A percentile compares a stretch with the other conserved stretches of the same genome.
These are phyloP conservation scores for Kodamaea kaohsiungensis DNA, from an alignment of 805 yeast species.

Conservation along the genomic window DNA sequence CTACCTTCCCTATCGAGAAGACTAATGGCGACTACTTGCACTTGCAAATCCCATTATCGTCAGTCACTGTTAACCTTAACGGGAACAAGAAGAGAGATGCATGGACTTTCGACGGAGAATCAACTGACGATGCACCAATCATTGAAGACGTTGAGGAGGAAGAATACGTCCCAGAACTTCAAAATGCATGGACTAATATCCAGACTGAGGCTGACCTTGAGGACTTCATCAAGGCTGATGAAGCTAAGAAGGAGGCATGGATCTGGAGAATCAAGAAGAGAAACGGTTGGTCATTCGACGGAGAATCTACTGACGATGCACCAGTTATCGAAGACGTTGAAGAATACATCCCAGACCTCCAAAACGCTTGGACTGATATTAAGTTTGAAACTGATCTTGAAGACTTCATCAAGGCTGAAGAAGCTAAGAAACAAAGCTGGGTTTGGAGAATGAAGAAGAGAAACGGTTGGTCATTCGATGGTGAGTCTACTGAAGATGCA, in stretches of 20 bases:
- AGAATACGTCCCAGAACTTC: no score
- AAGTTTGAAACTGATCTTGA: not conserved
- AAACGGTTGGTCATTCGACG: not conserved
- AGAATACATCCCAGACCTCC: not conserved
- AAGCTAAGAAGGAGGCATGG: no score
- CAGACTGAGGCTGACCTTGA: no score
- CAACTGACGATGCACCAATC: not conserved
- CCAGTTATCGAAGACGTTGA: not conserved
- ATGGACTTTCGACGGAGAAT: not conserved
- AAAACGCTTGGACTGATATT: not conserved
- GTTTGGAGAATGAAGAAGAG: no score
- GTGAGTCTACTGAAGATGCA: not conserved
- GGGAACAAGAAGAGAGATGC: not conserved
- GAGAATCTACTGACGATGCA: not conserved
- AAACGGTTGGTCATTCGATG: not conserved
- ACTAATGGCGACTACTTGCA: constrained; percentile 14
- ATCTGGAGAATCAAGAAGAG: no score
- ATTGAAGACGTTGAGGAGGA: not conserved
- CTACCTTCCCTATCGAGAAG: constrained; percentile 26
- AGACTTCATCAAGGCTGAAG: not conserved
- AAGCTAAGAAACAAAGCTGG: not conserved
- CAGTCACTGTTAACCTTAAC: constrained; percentile 16
- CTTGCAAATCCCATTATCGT: constrained; percentile 22
- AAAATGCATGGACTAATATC: no score
- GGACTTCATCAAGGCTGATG: no score